Evolutionary conservation across 495 filamentous ascomycete species (phyloP).

Genomic region (Lepidopterella palustris): DNA sequence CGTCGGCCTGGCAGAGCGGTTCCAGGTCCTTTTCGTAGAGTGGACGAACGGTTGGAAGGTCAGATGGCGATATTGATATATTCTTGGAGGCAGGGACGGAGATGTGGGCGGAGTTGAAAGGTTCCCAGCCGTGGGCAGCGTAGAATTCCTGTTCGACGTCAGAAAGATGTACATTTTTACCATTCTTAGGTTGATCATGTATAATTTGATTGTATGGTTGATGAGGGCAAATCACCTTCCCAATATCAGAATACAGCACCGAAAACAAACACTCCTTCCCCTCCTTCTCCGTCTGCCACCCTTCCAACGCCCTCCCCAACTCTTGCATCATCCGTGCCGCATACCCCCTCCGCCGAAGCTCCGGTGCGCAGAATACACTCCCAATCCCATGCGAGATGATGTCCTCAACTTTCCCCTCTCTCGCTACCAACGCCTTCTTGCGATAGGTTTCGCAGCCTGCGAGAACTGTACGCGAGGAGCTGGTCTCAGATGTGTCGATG

Average conservation of each 20-base stretch:
- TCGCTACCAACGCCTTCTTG: slow-evolving; percentile 61
- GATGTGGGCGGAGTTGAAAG: slow-evolving; percentile 65
- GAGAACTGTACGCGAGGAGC: slow-evolving; percentile 52
- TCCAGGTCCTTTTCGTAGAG: slow-evolving; percentile 49
- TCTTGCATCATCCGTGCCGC: slow-evolving; percentile 64
- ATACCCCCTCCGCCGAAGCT: slow-evolving; percentile 70
- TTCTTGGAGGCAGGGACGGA: slow-evolving; percentile 53
- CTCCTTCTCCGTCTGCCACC: slow-evolving; percentile 45
- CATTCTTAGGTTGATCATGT: not conserved
- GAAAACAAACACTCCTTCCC: slow-evolving; percentile 50
- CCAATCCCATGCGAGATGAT: slow-evolving; percentile 72
- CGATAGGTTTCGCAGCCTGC: slow-evolving; percentile 76
- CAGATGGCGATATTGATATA: slow-evolving; percentile 29
- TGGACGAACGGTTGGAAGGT: slow-evolving; percentile 34
- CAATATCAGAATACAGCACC: slow-evolving; percentile 89
- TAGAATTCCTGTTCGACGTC: slow-evolving; percentile 57
- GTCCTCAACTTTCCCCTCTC: slow-evolving; percentile 48
- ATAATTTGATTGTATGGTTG: not conserved
- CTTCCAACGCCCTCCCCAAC: slow-evolving; percentile 48
- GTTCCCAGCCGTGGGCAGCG: slow-evolving; percentile 70
- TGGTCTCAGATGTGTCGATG: slow-evolving; percentile 47
- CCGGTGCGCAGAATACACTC: slow-evolving; percentile 74
- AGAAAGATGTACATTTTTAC: not conserved
- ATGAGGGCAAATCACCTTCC: slow-evolving; percentile 50
- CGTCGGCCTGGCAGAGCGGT: slow-evolving; percentile 53